Evolutionary conservation across 768 basidiomycete genomes (phyloP).

Genomic region (Serendipita vermifera): DNA sequence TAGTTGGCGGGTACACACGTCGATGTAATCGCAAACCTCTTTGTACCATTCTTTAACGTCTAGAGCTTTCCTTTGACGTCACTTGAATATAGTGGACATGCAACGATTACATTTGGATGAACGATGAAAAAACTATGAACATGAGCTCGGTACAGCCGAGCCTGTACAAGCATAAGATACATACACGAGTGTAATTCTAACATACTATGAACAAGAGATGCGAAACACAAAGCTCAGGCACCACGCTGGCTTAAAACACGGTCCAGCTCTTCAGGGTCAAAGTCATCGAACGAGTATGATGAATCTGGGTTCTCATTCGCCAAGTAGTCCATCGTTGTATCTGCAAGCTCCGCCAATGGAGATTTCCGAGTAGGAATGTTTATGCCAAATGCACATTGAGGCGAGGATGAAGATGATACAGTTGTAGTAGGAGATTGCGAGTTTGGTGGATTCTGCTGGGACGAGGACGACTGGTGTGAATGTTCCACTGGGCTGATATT

Average conservation of each 20-base stretch:
- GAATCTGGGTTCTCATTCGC: background rate
- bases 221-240: background rate
- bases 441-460: too few species aligned
- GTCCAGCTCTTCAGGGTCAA: slow-evolving; percentile 1
- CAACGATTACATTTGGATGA: too few species aligned
- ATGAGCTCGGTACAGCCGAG: too few species aligned
- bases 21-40: too few species aligned
- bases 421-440: too few species aligned
- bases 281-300: background rate
- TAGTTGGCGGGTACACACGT: too few species aligned
- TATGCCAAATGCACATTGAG: background rate
- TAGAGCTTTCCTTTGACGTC: background rate
- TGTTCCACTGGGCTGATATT: too few species aligned
- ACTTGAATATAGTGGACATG: background rate
- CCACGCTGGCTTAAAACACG: background rate
- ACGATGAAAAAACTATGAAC: too few species aligned
- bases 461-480: too few species aligned
- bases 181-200: background rate
- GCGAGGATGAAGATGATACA: background rate
- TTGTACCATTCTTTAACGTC: background rate
- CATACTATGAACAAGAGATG: background rate
- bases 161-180: too few species aligned
- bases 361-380: background rate
- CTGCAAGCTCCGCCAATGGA: too few species aligned
- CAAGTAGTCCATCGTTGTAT: too few species aligned